Conservation (phyloP, 1,284 basidiomycete species). For the Malassezia dermatis region DNA sequence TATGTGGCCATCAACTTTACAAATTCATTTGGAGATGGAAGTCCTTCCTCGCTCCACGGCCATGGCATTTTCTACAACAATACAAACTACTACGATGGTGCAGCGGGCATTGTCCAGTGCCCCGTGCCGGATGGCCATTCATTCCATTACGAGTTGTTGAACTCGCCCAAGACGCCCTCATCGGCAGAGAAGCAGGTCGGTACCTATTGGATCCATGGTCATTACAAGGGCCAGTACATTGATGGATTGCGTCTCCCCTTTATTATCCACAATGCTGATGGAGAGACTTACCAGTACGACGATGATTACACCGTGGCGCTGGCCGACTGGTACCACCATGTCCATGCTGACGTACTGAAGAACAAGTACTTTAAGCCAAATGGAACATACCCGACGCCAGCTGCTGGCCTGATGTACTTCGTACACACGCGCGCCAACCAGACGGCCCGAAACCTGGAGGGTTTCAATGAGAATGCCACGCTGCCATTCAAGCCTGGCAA, state of each 20-base stretch:
- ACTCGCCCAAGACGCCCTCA: constrained; percentile 56
- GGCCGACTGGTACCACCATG: constrained; percentile 58
- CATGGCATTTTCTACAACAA: constrained; percentile 85
- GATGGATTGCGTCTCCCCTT: constrained; percentile 3
- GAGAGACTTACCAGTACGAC: constrained; percentile 61
- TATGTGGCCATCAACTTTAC: constrained; percentile 14
- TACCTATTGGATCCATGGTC: constrained; percentile 7
- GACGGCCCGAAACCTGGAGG: constrained; percentile 25
- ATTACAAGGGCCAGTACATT: constrained; percentile 5
- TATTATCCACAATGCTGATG: constrained; percentile 20
- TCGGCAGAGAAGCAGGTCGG: background rate
- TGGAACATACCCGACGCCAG: constrained; percentile 48
- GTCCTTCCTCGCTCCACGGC: constrained; percentile 17
- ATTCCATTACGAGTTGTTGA: constrained; percentile 68
- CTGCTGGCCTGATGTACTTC: constrained; percentile 73
- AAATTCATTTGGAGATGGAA: constrained; percentile 18
- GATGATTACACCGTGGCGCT: constrained; percentile 79
- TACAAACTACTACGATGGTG: constrained; percentile 63
- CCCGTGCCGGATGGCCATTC: constrained; percentile 67
- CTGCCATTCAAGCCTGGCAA: constrained; percentile 60
- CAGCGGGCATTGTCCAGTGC: constrained; percentile 70
- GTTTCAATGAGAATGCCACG: constrained; percentile 67
- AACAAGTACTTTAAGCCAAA: constrained; percentile 58
- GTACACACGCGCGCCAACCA: constrained; percentile 54
- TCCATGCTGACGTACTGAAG: constrained; percentile 32